Conservation (phyloP, 1,284 basidiomycete genomes). For the Tilletia walkeri region DNA sequence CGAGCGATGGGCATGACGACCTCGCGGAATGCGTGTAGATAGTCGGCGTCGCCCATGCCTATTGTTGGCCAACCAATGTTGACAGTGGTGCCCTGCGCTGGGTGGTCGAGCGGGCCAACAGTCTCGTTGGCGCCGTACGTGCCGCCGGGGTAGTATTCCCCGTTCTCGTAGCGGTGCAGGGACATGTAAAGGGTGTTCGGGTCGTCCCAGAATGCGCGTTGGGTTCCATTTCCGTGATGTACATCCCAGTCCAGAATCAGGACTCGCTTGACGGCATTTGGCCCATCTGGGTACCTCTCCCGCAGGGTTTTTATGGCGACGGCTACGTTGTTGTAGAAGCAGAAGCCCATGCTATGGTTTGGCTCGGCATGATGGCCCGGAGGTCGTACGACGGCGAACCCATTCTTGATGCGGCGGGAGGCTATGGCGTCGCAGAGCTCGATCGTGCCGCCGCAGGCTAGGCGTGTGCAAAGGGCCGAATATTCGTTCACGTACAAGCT, state of each 20-base stretch:
- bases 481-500: constrained; percentile 21
- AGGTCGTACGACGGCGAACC: constrained; percentile 25
- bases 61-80: constrained; percentile 20
- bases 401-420: constrained; percentile 20
- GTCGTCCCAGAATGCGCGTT: constrained; percentile 21
- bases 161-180: constrained; percentile 23
- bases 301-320: constrained; percentile 6
- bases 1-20: constrained; percentile 24
- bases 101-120: constrained; percentile 13
- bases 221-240: constrained; percentile 27
- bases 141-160: constrained; percentile 18
- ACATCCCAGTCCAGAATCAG: constrained; percentile 80
- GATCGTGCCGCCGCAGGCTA: constrained; percentile 23
- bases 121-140: constrained; percentile 17
- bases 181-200: constrained; percentile 25
- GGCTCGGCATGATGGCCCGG: constrained; percentile 30
- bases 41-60: constrained; percentile 24
- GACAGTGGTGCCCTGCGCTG: constrained; percentile 23
- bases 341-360: constrained; percentile 22
- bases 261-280: constrained; percentile 63
- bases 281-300: constrained; percentile 42
- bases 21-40: constrained; percentile 21
- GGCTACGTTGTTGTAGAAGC: constrained; percentile 22
- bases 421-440: constrained; percentile 25
- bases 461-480: constrained; percentile 17